phyloP scores from a whole-genome alignment of 1,139 yeast species.

The Nakaseomyces glabratus region DNA sequence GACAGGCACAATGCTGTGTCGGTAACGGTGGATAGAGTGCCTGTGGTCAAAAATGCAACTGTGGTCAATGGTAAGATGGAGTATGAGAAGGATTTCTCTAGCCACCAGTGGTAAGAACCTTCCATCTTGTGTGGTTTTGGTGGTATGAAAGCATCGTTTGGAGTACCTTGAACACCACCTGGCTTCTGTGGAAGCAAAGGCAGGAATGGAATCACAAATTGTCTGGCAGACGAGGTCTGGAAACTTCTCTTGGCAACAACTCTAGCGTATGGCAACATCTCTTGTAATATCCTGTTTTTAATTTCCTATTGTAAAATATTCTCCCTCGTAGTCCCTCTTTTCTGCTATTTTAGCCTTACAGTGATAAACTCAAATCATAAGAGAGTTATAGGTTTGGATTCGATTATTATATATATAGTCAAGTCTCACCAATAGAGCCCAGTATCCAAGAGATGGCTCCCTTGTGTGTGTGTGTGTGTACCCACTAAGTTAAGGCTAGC shows the following conservation, averaged over 20 bases:
- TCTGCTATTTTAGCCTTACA: no score
- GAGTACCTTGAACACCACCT: slow-evolving; percentile 64
- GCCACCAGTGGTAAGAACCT: slow-evolving; percentile 69
- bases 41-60: slow-evolving; percentile 54
- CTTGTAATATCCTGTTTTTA: no score
- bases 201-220: slow-evolving; percentile 35
- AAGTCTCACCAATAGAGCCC: no score
- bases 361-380: no score
- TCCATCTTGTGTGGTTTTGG: slow-evolving; percentile 48
- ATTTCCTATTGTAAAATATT: no score
- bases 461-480: no score
- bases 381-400: no score
- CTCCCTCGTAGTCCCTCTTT: no score
- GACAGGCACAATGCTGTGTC: slow-evolving; percentile 52
- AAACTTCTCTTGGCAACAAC: slow-evolving; percentile 16
- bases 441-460: no score
- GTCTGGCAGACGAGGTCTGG: slow-evolving; percentile 29
- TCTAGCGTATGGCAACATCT: slow-evolving; percentile 6
- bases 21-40: slow-evolving; percentile 38
- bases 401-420: no score
- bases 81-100: slow-evolving; percentile 51
- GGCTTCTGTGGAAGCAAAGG: slow-evolving; percentile 65
- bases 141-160: slow-evolving; percentile 60
- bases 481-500: no score
- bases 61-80: slow-evolving; percentile 57